These are phyloP conservation scores for Eucalyptus decipiens DNA, from an alignment of 345 rosid genomes.

Conservation along the genomic window DNA sequence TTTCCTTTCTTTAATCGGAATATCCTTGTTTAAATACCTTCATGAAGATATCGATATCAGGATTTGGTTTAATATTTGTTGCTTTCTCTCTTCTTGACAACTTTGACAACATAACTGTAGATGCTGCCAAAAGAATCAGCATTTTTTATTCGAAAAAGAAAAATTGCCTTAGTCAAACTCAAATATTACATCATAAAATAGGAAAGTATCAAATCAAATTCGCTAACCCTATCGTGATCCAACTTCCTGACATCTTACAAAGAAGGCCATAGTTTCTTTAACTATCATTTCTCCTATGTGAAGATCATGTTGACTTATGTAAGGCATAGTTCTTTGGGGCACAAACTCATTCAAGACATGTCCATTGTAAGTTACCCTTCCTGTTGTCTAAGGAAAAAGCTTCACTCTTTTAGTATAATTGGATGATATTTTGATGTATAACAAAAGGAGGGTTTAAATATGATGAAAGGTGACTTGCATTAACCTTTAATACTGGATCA, in stretches of 20 bases:
- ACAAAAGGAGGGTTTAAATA: neutral
- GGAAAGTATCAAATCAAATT: neutral
- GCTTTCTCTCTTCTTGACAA: no score
- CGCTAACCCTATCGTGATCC: constrained; percentile 57
- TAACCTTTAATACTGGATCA: neutral
- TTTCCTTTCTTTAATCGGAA: neutral
- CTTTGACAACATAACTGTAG: no score
- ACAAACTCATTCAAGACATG: constrained; percentile 31
- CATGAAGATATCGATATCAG: no score
- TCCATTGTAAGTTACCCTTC: constrained; percentile 36
- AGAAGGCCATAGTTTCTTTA: constrained; percentile 76
- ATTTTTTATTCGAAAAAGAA: neutral
- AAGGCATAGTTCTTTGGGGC: constrained; percentile 37
- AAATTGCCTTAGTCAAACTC: neutral
- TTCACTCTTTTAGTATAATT: neutral
- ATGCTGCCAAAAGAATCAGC: no score
- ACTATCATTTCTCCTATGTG: constrained; percentile 80
- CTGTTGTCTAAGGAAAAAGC: constrained; percentile 8
- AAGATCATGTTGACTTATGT: constrained; percentile 67
- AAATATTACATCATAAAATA: neutral
- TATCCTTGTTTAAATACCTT: no score
- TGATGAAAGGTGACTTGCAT: neutral
- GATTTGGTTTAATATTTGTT: no score
- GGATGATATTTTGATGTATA: neutral
- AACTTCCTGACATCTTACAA: constrained; percentile 67